Conservation (phyloP, 116 monocot species). For the Trichopus zeylanicus region DNA sequence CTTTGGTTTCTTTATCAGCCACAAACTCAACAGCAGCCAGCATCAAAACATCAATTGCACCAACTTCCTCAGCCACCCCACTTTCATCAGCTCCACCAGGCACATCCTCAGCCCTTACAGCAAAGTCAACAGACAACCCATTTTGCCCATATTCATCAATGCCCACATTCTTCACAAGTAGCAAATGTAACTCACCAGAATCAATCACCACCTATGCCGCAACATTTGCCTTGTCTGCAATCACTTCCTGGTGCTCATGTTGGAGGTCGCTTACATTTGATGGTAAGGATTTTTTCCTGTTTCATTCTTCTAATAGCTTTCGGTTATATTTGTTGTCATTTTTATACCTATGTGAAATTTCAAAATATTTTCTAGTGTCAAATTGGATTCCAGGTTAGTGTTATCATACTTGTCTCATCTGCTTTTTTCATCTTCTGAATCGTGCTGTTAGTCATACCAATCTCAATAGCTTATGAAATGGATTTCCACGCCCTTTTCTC, state of each 20-base stretch:
- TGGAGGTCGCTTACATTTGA: constrained; percentile 54
- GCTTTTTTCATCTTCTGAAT: no score
- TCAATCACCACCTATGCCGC: constrained; percentile 32
- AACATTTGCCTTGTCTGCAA: constrained; percentile 61
- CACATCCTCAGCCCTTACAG: constrained; percentile 46
- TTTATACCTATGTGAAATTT: background rate
- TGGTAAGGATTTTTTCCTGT: constrained; percentile 30
- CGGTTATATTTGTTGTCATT: background rate
- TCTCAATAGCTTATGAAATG: no score
- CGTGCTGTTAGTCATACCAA: no score
- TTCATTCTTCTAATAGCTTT: background rate
- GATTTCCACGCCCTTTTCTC: no score
- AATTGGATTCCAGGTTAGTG: background rate
- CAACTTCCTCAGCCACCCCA: constrained; percentile 40
- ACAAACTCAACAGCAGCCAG: constrained; percentile 47
- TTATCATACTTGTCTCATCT: background rate
- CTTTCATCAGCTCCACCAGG: constrained; percentile 47
- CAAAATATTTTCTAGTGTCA: background rate
- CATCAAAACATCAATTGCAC: constrained; percentile 57
- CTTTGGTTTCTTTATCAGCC: constrained; percentile 17
- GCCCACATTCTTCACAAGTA: constrained; percentile 49
- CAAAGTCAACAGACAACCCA: constrained; percentile 50
- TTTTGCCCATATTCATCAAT: constrained; percentile 42
- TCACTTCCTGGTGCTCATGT: constrained; percentile 38
- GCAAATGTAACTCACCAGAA: constrained; percentile 42